These are phyloP conservation scores for Saturnispora dispora DNA, from an alignment of 805 yeast species.

Conservation along the genomic window DNA sequence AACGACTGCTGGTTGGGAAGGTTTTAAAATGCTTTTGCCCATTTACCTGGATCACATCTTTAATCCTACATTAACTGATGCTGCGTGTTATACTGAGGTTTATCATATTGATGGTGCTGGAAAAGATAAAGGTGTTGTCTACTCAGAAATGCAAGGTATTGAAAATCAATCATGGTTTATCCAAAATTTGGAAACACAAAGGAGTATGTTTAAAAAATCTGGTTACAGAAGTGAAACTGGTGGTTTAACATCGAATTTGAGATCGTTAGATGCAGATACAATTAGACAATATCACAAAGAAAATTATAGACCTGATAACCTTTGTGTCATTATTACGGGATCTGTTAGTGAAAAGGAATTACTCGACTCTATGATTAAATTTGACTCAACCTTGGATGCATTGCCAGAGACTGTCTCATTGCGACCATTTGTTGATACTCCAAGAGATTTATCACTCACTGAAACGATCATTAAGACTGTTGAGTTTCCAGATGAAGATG, in stretches of 20 bases:
- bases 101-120: conserved; percentile 88
- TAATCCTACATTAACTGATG: conserved; percentile 79
- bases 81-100: conserved; percentile 88
- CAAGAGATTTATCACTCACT: conserved; percentile 33
- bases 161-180: conserved; percentile 71
- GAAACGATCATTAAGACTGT: conserved; percentile 39
- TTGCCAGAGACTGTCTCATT: conserved; percentile 30
- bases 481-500: conserved; percentile 85
- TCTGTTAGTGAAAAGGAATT: conserved; percentile 71
- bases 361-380: conserved; percentile 44
- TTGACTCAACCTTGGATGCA: conserved; percentile 49
- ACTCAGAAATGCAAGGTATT: conserved; percentile 92
- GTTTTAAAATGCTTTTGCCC: conserved; percentile 75
- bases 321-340: conserved; percentile 80
- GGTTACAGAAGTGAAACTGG: conserved; percentile 95
- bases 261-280: conserved; percentile 61
- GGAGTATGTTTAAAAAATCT: conserved; percentile 47
- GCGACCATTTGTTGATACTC: conserved; percentile 78
- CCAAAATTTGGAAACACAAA: conserved; percentile 49
- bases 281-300: conserved; percentile 67
- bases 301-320: conserved; percentile 73
- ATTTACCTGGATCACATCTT: conserved; percentile 83
- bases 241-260: conserved; percentile 70
- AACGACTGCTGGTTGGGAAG: conserved; percentile 93
- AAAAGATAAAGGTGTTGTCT: conserved; percentile 92